A percentile compares a stretch with the other conserved stretches of the same genome.
Evolutionary conservation across 805 yeast species (phyloP).

Genomic region (Candida takata): DNA sequence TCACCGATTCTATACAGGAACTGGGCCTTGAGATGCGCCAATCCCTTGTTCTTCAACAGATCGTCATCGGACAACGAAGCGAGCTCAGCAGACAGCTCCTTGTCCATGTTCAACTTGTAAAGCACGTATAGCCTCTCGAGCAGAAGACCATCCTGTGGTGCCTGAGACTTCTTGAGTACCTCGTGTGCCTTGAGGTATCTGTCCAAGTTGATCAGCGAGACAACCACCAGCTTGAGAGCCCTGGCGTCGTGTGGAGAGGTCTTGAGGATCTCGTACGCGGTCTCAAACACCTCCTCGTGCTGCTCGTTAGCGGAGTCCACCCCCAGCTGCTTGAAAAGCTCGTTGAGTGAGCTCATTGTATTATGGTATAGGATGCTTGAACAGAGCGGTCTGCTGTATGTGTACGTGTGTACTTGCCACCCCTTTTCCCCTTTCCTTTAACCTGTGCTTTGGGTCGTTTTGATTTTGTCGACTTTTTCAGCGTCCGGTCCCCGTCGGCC

Average conservation of each 20-base stretch:
- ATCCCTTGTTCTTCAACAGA: conserved; percentile 27
- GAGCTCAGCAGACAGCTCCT: conserved; percentile 25
- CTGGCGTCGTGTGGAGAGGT: conserved; percentile 21
- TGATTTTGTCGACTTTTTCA: too few species aligned
- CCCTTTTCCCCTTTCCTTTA: too few species aligned
- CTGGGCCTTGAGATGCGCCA: conserved; percentile 47
- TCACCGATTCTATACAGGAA: conserved; percentile 45
- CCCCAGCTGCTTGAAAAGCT: conserved; percentile 21
- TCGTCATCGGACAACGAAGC: conserved; percentile 16
- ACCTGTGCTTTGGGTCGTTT: too few species aligned
- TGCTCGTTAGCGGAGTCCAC: conserved; percentile 16
- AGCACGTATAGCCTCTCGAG: conserved; percentile 57
- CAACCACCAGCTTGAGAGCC: conserved; percentile 42
- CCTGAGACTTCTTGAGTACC: conserved; percentile 31
- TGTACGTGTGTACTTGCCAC: too few species aligned
- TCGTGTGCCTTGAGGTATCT: conserved; percentile 46
- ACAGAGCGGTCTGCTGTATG: too few species aligned
- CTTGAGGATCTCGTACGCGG: conserved; percentile 21
- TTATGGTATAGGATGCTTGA: too few species aligned
- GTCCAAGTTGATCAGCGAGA: conserved; percentile 60
- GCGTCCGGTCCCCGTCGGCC: too few species aligned
- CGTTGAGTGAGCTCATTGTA: conserved; percentile 19
- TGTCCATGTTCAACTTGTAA: conserved; percentile 43
- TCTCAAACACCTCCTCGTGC: conserved; percentile 21
- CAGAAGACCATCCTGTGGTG: conserved; percentile 29